These are phyloP conservation scores for Tripterygium wilfordii DNA, from an alignment of 177 flowering plant genomes.

Conservation along the genomic window DNA sequence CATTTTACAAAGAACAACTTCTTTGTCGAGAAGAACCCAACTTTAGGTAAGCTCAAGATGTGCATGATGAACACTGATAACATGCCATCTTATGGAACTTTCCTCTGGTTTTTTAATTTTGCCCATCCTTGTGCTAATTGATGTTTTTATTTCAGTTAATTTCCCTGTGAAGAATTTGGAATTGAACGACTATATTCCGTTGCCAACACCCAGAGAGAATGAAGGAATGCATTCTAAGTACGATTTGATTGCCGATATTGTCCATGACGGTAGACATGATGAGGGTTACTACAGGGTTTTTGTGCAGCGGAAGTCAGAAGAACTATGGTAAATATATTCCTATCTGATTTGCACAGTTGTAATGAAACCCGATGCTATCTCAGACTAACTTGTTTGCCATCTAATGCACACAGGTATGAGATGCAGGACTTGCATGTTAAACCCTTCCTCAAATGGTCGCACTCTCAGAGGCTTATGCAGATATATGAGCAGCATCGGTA, in stretches of 20 bases:
- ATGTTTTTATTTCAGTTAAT: constrained; percentile 52
- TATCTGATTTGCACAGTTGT: not conserved
- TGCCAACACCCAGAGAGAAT: constrained; percentile 57
- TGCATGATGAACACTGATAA: not conserved
- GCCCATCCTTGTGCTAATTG: not conserved
- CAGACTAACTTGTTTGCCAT: not conserved
- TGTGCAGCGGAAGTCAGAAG: constrained; percentile 94
- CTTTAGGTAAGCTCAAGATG: constrained; percentile 60
- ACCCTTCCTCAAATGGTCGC: constrained; percentile 97
- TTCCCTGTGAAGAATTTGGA: constrained; percentile 95
- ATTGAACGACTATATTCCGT: constrained; percentile 90
- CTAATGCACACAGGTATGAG: constrained; percentile 65
- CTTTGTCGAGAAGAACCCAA: constrained; percentile 92
- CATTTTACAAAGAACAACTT: constrained; percentile 94
- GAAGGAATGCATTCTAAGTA: constrained; percentile 71
- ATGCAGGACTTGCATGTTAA: constrained; percentile 96
- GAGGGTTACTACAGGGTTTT: constrained; percentile 84
- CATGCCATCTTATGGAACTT: not conserved
- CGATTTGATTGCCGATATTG: constrained; percentile 91
- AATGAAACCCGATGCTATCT: not conserved
- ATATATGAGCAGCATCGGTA: constrained; percentile 92
- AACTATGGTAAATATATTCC: constrained; percentile 58
- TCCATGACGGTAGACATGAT: constrained; percentile 94
- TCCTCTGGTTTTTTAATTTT: not conserved
- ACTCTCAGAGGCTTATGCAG: constrained; percentile 92